phyloP scores from a whole-genome alignment of 176 grass and related monocot species.

The Carex myosuroides region DNA sequence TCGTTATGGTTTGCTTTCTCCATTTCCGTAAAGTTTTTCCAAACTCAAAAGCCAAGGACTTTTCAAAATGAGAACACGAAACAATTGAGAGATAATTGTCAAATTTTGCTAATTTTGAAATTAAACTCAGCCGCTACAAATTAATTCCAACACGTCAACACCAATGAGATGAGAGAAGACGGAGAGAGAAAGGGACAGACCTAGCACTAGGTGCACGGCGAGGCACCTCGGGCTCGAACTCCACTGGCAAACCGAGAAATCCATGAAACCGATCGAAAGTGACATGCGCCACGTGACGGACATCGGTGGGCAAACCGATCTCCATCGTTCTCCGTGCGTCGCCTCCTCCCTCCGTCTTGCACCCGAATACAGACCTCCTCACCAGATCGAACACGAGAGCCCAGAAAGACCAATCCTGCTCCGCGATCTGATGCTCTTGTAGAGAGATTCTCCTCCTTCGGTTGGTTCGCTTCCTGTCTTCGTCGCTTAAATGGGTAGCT shows the following conservation, averaged over 20 bases:
- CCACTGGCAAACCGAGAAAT: slow-evolving; percentile 86
- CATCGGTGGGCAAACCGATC: slow-evolving; percentile 83
- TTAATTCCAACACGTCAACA: background rate
- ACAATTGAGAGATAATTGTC: background rate
- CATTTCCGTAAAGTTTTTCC: background rate
- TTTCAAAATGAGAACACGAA: background rate
- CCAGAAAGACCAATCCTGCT: slow-evolving; percentile 68
- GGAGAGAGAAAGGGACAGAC: slow-evolving; percentile 25
- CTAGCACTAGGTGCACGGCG: slow-evolving; percentile 77
- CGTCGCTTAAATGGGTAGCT: slow-evolving; percentile 32
- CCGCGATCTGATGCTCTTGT: slow-evolving; percentile 24
- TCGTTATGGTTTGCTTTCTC: background rate
- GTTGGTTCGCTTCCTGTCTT: slow-evolving; percentile 3
- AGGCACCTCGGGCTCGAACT: slow-evolving; percentile 91
- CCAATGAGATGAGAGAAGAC: background rate
- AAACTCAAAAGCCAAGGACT: background rate
- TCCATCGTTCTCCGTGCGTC: slow-evolving; percentile 46
- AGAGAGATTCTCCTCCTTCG: slow-evolving; percentile 14
- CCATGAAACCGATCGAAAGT: slow-evolving; percentile 97
- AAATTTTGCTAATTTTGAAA: background rate
- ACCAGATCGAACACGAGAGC: slow-evolving; percentile 63
- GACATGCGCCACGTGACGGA: slow-evolving; percentile 89
- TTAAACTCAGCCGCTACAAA: background rate
- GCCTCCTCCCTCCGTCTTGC: slow-evolving; percentile 34
- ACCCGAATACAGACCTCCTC: slow-evolving; percentile 63